Conservation (phyloP, 306 rosid species). For the Castanea mollissima region DNA sequence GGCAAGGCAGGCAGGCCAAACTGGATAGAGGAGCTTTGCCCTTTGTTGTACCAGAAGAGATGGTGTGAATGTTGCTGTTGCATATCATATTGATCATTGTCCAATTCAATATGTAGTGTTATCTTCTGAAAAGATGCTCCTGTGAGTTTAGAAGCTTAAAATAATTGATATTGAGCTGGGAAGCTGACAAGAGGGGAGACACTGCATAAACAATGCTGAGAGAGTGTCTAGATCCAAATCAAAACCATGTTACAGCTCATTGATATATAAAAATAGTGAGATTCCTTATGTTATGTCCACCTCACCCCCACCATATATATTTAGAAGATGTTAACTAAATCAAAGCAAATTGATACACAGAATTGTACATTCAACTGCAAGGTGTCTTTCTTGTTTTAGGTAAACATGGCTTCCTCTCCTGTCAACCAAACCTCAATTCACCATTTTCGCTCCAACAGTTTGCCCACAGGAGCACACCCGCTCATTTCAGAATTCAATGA, state of each 20-base stretch:
- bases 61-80: no score
- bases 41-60: no score
- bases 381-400: not conserved
- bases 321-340: slow-evolving; percentile 3
- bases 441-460: slow-evolving; percentile 23
- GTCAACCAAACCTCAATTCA: slow-evolving; percentile 9
- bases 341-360: not conserved
- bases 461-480: slow-evolving; percentile 26
- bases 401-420: not conserved
- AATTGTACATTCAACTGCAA: no score
- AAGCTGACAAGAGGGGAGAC: not conserved
- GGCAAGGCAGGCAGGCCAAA: no score
- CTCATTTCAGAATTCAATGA: slow-evolving; percentile 17
- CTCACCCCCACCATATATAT: slow-evolving; percentile 12
- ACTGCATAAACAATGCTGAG: no score
- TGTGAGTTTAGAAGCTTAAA: no score
- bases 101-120: no score
- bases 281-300: slow-evolving; percentile 28
- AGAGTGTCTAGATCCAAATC: no score
- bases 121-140: no score
- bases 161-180: not conserved
- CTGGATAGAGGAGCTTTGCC: no score
- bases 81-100: no score
- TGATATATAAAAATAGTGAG: slow-evolving; percentile 18
- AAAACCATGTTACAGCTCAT: not conserved